Base-by-base conservation (phyloP, 352 stramenopile genomes). In the Pythium myriotylum region DNA sequence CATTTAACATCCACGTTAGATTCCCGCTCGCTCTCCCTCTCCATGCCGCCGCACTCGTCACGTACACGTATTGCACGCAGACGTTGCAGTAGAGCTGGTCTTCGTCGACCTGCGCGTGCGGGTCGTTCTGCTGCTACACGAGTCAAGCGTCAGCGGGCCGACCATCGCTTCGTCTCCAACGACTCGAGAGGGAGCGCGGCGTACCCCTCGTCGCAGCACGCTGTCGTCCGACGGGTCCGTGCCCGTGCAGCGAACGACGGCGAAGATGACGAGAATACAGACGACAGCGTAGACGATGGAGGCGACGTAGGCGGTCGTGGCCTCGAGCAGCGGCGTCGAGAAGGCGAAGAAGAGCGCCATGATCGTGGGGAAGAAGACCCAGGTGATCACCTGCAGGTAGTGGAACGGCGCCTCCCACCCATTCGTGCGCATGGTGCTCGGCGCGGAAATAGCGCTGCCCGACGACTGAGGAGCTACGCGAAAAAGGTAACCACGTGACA, bases 11-110 rank as follows among this genome's bases (percentile, higher is more conserved):
- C 29, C 29, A 10, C 29, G 29, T 35, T 35, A 35, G 5, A 35
- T n/a, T n/a, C n/a, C n/a, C n/a, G n/a, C n/a, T n/a, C n/a, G n/a
- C n/a, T n/a, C n/a, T 54, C 13, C 22, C 40, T 51, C 17, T 40
- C 22, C 3, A 6, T n/a, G 20, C 6, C 43, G 3, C 4, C 19
- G 17, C 6, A 24, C 41, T 2, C 13, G 17, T 49, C 14, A 86
- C 84, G 59, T 88, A 92, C 79, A 95, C 86, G 54, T 90, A 92
- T 85, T 89, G 81, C 68, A 86, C 88, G 68, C 86, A 95, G 40
- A 95, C 86, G 58, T 95, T 91, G 80, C 86, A 95, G 70, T 92
- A 95, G 24, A 92, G 81, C 43, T 84, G 72, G 47, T 92, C 70
- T 1, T 84, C 45, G 62, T 65, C 22, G 19, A 62, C 57, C 43